These are phyloP conservation scores for Fusarium subglutinans DNA, from an alignment of 2,329 filamentous ascomycete species.

Conservation along the genomic window DNA sequence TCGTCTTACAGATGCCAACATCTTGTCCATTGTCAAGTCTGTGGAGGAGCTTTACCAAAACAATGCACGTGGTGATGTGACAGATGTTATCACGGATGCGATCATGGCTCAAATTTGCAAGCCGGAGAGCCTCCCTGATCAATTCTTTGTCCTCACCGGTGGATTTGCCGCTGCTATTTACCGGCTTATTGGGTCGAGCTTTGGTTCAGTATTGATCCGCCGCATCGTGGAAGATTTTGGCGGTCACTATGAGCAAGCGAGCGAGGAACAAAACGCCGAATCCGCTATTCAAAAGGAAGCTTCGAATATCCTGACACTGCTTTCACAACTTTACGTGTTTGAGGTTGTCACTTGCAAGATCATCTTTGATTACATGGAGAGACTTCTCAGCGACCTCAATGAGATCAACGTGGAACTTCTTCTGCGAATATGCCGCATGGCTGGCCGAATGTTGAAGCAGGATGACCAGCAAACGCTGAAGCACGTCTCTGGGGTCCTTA, in stretches of 20 bases:
- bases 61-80: constrained; percentile 88
- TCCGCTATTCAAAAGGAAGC: constrained; percentile 48
- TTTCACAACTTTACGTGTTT: constrained; percentile 92
- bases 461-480: constrained; percentile 91
- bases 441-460: constrained; percentile 82
- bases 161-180: constrained; percentile 91
- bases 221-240: constrained; percentile 80
- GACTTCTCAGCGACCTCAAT: constrained; percentile 77
- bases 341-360: constrained; percentile 84
- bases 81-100: constrained; percentile 79
- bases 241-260: constrained; percentile 63
- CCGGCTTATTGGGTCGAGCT: constrained; percentile 86
- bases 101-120: constrained; percentile 84
- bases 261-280: constrained; percentile 53
- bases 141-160: constrained; percentile 88
- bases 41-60: constrained; percentile 85
- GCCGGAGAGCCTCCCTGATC: constrained; percentile 80
- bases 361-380: constrained; percentile 89
- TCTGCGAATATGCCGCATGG: constrained; percentile 83
- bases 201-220: constrained; percentile 87
- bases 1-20: constrained; percentile 88
- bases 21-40: constrained; percentile 83
- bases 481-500: constrained; percentile 84
- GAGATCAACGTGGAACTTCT: constrained; percentile 91
- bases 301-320: constrained; percentile 81